phyloP scores from a whole-genome alignment of 495 filamentous ascomycete species.

The Penicillium riverlandense region DNA sequence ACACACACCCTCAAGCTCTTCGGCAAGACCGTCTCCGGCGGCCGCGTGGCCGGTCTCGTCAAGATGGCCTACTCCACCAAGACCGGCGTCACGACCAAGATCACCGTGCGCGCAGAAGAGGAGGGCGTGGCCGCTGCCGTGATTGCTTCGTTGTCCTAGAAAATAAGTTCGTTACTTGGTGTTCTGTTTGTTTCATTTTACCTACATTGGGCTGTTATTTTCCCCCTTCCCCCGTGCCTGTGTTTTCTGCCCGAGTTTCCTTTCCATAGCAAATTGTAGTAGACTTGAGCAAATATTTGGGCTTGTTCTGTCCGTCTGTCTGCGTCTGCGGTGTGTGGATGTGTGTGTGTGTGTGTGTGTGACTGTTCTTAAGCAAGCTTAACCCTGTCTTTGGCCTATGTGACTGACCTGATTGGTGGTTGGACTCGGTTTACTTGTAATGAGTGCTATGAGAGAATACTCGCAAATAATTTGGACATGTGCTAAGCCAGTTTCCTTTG shows the following conservation, averaged over 20 bases:
- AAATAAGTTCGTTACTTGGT: slow-evolving; percentile 53
- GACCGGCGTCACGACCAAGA: slow-evolving; percentile 89
- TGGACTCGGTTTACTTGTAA: no score
- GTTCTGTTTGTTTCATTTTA: slow-evolving; percentile 2
- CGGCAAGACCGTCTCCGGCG: slow-evolving; percentile 89
- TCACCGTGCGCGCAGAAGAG: slow-evolving; percentile 84
- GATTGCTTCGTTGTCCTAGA: slow-evolving; percentile 48
- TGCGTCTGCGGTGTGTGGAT: no score
- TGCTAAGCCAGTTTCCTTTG: no score
- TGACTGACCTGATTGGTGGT: no score
- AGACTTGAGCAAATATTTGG: background rate
- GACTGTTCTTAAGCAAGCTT: no score
- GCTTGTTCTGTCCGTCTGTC: no score
- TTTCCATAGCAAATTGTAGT: background rate
- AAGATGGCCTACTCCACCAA: slow-evolving; percentile 92
- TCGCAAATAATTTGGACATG: no score
- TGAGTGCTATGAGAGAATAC: no score
- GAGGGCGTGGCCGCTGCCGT: slow-evolving; percentile 81
- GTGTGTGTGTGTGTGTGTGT: no score
- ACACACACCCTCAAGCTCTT: slow-evolving; percentile 94
- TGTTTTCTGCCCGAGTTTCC: background rate
- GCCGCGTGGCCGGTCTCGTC: slow-evolving; percentile 77
- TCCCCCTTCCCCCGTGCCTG: no score
- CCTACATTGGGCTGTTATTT: no score
- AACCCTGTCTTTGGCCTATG: no score